phyloP scores from a whole-genome alignment of 2,329 filamentous ascomycete genomes.

The Phyllosticta citriasiana region DNA sequence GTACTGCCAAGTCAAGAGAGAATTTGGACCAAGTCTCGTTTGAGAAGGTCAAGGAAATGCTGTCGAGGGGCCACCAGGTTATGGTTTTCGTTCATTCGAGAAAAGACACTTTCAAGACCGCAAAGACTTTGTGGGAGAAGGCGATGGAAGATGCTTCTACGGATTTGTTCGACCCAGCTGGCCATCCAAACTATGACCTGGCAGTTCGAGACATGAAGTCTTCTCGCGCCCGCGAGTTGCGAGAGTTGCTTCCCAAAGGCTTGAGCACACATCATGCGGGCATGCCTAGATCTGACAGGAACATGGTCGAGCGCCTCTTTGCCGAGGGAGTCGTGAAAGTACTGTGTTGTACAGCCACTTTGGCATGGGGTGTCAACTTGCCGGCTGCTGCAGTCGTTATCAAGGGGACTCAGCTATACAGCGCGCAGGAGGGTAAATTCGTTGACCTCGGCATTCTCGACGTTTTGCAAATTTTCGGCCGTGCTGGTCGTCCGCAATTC shows the following conservation, averaged over 20 bases:
- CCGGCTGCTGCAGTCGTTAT: slow-evolving; percentile 94
- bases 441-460: slow-evolving; percentile 93
- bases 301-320: slow-evolving; percentile 91
- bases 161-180: slow-evolving; percentile 73
- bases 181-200: slow-evolving; percentile 68
- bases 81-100: slow-evolving; percentile 99
- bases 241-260: slow-evolving; percentile 82
- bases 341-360: slow-evolving; percentile 92
- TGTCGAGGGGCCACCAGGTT: slow-evolving; percentile 83
- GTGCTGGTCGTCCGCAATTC: slow-evolving; percentile 94
- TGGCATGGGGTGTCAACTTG: slow-evolving; percentile 98
- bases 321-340: slow-evolving; percentile 89
- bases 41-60: slow-evolving; percentile 91
- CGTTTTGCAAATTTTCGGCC: slow-evolving; percentile 95
- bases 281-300: slow-evolving; percentile 88
- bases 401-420: slow-evolving; percentile 96
- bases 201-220: slow-evolving; percentile 77
- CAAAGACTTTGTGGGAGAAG: slow-evolving; percentile 76
- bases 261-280: slow-evolving; percentile 94
- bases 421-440: slow-evolving; percentile 91
- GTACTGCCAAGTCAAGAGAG: slow-evolving; percentile 69
- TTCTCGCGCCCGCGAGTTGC: slow-evolving; percentile 74
- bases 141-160: slow-evolving; percentile 69
- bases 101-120: slow-evolving; percentile 84
- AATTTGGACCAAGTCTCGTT: slow-evolving; percentile 83